These are phyloP conservation scores for Clitoria ternatea DNA, from an alignment of 306 rosid genomes.

Conservation along the genomic window DNA sequence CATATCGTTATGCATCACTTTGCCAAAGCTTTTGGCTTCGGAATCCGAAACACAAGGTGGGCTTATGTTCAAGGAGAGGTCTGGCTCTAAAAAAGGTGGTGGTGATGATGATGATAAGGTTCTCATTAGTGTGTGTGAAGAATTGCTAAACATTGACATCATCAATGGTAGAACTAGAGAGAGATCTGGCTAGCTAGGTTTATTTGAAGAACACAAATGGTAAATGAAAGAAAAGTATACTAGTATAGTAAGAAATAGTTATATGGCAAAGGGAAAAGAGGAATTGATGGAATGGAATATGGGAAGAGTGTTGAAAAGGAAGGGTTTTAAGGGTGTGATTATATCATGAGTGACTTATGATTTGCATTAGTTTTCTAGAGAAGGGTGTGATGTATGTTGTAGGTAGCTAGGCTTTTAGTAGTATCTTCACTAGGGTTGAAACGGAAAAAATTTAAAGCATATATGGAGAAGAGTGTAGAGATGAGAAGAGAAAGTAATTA, in stretches of 20 bases:
- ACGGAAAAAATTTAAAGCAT: slow-evolving; percentile 8
- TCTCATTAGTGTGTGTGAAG: slow-evolving; percentile 30
- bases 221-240: not conserved
- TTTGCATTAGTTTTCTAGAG: slow-evolving; percentile 55
- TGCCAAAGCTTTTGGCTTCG: slow-evolving; percentile 28
- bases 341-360: slow-evolving; percentile 79
- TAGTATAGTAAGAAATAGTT: slow-evolving; percentile 11
- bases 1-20: slow-evolving; percentile 31
- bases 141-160: slow-evolving; percentile 31
- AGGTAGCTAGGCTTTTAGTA: slow-evolving; percentile 43
- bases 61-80: slow-evolving; percentile 82
- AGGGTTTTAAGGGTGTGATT: slow-evolving; percentile 36
- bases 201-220: not conserved
- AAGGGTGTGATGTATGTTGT: not conserved
- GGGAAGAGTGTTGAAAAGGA: slow-evolving; percentile 20
- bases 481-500: slow-evolving; percentile 14
- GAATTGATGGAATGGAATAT: not conserved
- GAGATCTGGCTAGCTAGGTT: not conserved
- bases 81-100: slow-evolving; percentile 57
- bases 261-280: not conserved
- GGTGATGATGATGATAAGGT: slow-evolving; percentile 16
- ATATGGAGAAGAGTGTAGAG: not conserved
- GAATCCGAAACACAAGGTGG: slow-evolving; percentile 45
- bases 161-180: not conserved
- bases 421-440: slow-evolving; percentile 48